phyloP scores from a whole-genome alignment of 1,284 basidiomycete species.

The Xanthoconium separans region DNA sequence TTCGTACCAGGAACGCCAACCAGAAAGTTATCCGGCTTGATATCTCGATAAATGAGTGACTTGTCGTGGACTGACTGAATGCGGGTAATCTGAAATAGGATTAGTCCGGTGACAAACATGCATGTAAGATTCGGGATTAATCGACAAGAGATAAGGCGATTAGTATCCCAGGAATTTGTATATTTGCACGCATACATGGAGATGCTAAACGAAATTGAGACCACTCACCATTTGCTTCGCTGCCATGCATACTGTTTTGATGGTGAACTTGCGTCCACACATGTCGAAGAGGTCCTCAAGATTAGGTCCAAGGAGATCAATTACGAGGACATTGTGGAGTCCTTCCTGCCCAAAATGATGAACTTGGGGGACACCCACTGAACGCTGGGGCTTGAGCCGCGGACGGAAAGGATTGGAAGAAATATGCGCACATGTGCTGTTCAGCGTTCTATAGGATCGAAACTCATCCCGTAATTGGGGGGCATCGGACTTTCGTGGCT shows the following conservation, averaged over 20 bases:
- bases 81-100: slow-evolving; percentile 75
- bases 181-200: slow-evolving; percentile 5
- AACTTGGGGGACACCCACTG: slow-evolving; percentile 94
- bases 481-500: slow-evolving; percentile 97
- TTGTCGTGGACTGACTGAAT: slow-evolving; percentile 98
- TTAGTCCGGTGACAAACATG: slow-evolving; percentile 8
- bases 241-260: slow-evolving; percentile 98
- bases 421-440: slow-evolving; percentile 78
- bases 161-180: neutral
- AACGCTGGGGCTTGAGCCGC: slow-evolving; percentile 15
- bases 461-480: slow-evolving; percentile 98
- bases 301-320: slow-evolving; percentile 95
- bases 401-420: slow-evolving; percentile 5
- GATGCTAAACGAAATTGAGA: neutral
- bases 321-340: slow-evolving; percentile 95
- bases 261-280: slow-evolving; percentile 95
- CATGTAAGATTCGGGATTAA: neutral
- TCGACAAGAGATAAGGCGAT: neutral
- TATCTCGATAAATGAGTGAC: slow-evolving; percentile 98
- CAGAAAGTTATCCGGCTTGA: slow-evolving; percentile 99
- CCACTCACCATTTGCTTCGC: slow-evolving; percentile 93
- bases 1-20: slow-evolving; percentile 95
- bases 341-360: slow-evolving; percentile 99
- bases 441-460: slow-evolving; percentile 93
- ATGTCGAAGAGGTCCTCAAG: slow-evolving; percentile 98